Conservation (phyloP, 768 basidiomycete species). For the Gyrodon lividus region DNA sequence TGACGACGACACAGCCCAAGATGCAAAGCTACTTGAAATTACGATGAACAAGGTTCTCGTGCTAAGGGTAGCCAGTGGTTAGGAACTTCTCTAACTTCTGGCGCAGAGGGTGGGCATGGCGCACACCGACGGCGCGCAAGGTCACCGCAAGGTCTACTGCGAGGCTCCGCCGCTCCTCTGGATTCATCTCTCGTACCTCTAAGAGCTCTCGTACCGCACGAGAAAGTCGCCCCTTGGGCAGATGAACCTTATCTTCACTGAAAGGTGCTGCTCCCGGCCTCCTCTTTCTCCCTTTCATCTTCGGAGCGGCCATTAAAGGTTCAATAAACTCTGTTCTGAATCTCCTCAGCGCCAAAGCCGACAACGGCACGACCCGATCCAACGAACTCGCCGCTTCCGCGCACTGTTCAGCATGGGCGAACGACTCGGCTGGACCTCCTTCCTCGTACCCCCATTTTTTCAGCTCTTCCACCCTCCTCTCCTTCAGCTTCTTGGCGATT, state of each 20-base stretch:
- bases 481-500: conserved; percentile 55
- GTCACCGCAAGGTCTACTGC: conserved; percentile 50
- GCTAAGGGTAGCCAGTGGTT: conserved; percentile 13
- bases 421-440: conserved; percentile 44
- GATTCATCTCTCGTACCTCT: conserved; percentile 48
- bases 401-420: conserved; percentile 61
- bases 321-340: conserved; percentile 75
- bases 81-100: conserved; percentile 65
- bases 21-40: not conserved
- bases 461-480: conserved; percentile 60
- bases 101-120: conserved; percentile 62
- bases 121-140: conserved; percentile 55
- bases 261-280: conserved; percentile 47
- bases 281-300: conserved; percentile 49
- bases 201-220: conserved; percentile 65
- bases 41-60: not conserved
- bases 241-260: conserved; percentile 34
- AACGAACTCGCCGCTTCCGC: conserved; percentile 71
- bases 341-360: conserved; percentile 64
- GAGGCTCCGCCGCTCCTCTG: conserved; percentile 45
- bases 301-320: conserved; percentile 66
- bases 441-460: conserved; percentile 69
- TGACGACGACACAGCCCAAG: conserved; percentile 3
- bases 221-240: conserved; percentile 65
- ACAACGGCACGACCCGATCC: conserved; percentile 64